Evolutionary conservation across 805 yeast genomes (phyloP), one percentile per base, ranked within the genome.

Genomic region (Wickerhamiella azyma): DNA sequence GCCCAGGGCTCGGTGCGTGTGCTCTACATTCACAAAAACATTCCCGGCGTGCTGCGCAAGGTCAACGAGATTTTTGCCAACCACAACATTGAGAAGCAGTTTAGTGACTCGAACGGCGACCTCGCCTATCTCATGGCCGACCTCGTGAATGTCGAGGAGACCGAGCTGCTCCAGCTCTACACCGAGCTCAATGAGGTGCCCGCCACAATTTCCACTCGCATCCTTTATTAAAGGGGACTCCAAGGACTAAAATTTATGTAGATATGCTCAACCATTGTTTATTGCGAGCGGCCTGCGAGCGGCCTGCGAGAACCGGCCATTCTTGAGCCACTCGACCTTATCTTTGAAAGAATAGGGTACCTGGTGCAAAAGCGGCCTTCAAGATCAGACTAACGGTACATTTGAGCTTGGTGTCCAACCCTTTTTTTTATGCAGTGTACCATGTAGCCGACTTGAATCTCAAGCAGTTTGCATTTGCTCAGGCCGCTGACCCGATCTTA

Each of bases 81-180:
- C 64, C 88, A 92, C 74, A 92, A 92, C 68, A 92, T 92, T 66
- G 96, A 88, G 68, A 89, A 92, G 68, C 98, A 92, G 71, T 92
- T 79, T 69, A 82, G 96, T n/a, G 97, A 92, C 65, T 86, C 96
- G 21, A 77, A 83, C 62, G 95, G 95, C 53, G 94, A 85, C 49
- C 81, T 92, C 60, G 98, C 98, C 49, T 92, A 92, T 69, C 74
- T 92, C 66, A 88, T 92, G 94, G 96, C 97, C 35, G 98, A 92
- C 67, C 85, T 92, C 59, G 75, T 92, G 36, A 83, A 83, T 53
- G 96, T 89, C 45, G 75, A 79, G 56, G 69, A 71, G 50, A 76
- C 77, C 53, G 96, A 86, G 61, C 85, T 92, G 67, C 85, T 83
- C 66, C 69, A 76, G 21, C 74, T 92, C 53, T 80, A 88, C 65